These are phyloP conservation scores for Naematelia encephala DNA, from an alignment of 768 basidiomycete species.

Conservation along the genomic window DNA sequence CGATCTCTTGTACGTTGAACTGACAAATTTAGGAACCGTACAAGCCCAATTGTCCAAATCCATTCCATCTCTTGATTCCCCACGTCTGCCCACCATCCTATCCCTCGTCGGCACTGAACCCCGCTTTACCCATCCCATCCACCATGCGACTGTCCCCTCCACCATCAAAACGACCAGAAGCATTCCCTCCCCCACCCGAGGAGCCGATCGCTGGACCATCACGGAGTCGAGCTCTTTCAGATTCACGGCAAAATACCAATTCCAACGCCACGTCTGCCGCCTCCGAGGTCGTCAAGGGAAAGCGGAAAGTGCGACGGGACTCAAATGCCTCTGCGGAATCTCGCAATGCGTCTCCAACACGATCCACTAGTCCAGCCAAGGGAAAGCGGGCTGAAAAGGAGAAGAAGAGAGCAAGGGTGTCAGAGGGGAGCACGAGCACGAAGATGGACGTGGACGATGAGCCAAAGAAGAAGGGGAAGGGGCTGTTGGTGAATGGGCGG, in stretches of 20 bases:
- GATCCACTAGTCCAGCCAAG: background rate
- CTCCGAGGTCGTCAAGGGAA: slow-evolving; percentile 5
- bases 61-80: slow-evolving; percentile 43
- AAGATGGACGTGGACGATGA: slow-evolving; percentile 16
- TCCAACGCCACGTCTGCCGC: slow-evolving; percentile 1
- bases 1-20: background rate
- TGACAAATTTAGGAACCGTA: slow-evolving; percentile 23
- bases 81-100: slow-evolving; percentile 34
- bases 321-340: slow-evolving; percentile 1
- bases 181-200: slow-evolving; percentile 24
- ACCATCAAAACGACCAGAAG: slow-evolving; percentile 24
- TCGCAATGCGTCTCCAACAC: background rate
- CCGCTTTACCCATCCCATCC: slow-evolving; percentile 20
- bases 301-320: slow-evolving; percentile 18
- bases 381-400: background rate
- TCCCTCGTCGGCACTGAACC: slow-evolving; percentile 32
- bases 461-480: slow-evolving; percentile 9
- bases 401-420: slow-evolving; percentile 1
- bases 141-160: slow-evolving; percentile 18
- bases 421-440: slow-evolving; percentile 1
- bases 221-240: background rate
- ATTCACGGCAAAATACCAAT: slow-evolving; percentile 6
- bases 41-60: slow-evolving; percentile 37
- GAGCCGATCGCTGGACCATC: slow-evolving; percentile 22
- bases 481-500: slow-evolving; percentile 1